A percentile compares a stretch with the other conserved stretches of the same genome.
phyloP scores from a whole-genome alignment of 176 grass and related monocot genomes.

The Luzula sylvatica region DNA sequence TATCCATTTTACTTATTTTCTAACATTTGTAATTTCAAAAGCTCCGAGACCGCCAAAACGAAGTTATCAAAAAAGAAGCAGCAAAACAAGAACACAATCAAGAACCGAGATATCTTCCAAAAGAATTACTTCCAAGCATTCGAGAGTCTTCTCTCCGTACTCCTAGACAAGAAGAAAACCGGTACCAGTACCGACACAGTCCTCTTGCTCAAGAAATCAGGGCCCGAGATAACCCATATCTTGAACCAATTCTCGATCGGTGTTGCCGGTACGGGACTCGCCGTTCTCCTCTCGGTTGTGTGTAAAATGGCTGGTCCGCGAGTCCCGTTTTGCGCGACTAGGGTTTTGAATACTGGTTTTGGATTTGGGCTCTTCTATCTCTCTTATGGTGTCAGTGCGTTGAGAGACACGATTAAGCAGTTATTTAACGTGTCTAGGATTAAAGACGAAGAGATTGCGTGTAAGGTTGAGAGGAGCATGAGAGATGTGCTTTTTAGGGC shows the following conservation, averaged over 20 bases:
- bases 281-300: slow-evolving; percentile 70
- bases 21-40: not conserved
- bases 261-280: slow-evolving; percentile 79
- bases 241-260: slow-evolving; percentile 73
- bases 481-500: slow-evolving; percentile 60
- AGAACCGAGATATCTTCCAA: slow-evolving; percentile 50
- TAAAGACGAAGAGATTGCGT: slow-evolving; percentile 42
- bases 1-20: too few species aligned
- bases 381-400: slow-evolving; percentile 50
- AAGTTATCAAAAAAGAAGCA: slow-evolving; percentile 64
- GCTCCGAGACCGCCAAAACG: slow-evolving; percentile 29
- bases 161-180: slow-evolving; percentile 49
- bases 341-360: slow-evolving; percentile 56
- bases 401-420: slow-evolving; percentile 53
- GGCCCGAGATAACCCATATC: slow-evolving; percentile 50
- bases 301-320: slow-evolving; percentile 44
- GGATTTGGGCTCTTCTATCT: slow-evolving; percentile 90
- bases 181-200: slow-evolving; percentile 13
- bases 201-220: slow-evolving; percentile 57
- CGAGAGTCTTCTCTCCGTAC: slow-evolving; percentile 63
- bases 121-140: slow-evolving; percentile 65
- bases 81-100: slow-evolving; percentile 43
- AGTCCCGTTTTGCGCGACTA: slow-evolving; percentile 37
- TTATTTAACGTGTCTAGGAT: slow-evolving; percentile 34
- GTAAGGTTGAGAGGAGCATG: slow-evolving; percentile 40